These are phyloP conservation scores for Monascus ruber DNA, from an alignment of 2,329 filamentous ascomycete genomes.

Conservation along the genomic window DNA sequence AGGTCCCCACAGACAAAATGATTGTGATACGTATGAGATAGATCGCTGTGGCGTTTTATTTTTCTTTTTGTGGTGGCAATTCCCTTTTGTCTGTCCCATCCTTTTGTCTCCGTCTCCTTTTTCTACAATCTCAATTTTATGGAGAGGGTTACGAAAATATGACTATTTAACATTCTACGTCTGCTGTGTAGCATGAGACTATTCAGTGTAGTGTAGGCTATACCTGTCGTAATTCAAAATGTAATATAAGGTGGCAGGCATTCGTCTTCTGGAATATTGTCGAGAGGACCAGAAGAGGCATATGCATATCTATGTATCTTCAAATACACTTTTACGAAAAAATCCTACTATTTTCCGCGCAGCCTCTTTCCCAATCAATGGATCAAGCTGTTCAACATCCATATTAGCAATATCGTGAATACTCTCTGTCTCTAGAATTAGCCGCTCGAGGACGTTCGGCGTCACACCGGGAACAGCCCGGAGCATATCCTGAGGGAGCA, in stretches of 20 bases:
- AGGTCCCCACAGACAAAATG: slow-evolving; percentile 17
- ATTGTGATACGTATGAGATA: slow-evolving; percentile 17
- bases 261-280: no score
- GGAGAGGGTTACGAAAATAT: slow-evolving; percentile 20
- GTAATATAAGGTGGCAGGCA: no score
- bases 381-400: slow-evolving; percentile 58
- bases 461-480: slow-evolving; percentile 73
- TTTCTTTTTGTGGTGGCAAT: slow-evolving; percentile 14
- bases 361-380: slow-evolving; percentile 64
- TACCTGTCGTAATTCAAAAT: no score
- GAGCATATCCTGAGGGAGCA: slow-evolving; percentile 84
- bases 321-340: slow-evolving; percentile 57
- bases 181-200: no score
- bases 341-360: slow-evolving; percentile 68
- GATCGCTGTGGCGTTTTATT: slow-evolving; percentile 15
- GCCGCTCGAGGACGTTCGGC: slow-evolving; percentile 60
- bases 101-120: slow-evolving; percentile 13
- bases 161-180: no score
- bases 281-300: no score
- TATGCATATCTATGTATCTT: slow-evolving; percentile 18
- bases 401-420: slow-evolving; percentile 79
- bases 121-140: slow-evolving; percentile 10
- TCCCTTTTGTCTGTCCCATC: slow-evolving; percentile 17
- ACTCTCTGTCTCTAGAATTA: slow-evolving; percentile 64
- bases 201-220: no score